phyloP scores from a whole-genome alignment of 148 eudicot genomes.

The Nepenthes mirabilis region DNA sequence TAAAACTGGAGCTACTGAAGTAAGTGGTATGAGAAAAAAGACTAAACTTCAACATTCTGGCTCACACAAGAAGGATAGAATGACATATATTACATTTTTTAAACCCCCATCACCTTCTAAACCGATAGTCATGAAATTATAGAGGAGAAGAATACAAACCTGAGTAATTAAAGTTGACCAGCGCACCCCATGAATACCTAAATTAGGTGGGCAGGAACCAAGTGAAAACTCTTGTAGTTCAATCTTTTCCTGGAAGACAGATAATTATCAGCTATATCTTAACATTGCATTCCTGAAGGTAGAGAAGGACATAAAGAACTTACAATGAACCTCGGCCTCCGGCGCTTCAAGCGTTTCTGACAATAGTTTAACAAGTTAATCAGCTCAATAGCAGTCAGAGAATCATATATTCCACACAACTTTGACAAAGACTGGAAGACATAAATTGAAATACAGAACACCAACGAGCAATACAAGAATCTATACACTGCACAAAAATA shows the following conservation, averaged over 20 bases:
- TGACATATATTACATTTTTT: too few relatives aligned
- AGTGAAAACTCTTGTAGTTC: slow-evolving; percentile 87
- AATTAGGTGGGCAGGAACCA: slow-evolving; percentile 64
- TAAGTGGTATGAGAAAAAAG: too few relatives aligned
- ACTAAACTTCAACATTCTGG: too few relatives aligned
- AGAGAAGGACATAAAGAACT: slow-evolving; percentile 14
- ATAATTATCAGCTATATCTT: slow-evolving; percentile 8
- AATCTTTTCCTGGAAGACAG: slow-evolving; percentile 59
- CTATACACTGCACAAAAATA: too few relatives aligned
- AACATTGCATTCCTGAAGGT: background rate
- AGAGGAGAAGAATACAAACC: slow-evolving; percentile 29
- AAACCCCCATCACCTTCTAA: background rate
- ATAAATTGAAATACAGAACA: too few relatives aligned
- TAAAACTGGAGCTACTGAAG: too few relatives aligned
- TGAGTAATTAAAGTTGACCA: slow-evolving; percentile 73
- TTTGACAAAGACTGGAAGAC: too few relatives aligned
- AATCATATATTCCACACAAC: background rate
- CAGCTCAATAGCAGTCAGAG: background rate
- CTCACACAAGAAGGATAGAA: too few relatives aligned
- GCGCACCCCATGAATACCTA: slow-evolving; percentile 74
- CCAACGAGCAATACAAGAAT: too few relatives aligned
- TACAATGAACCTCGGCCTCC: slow-evolving; percentile 75
- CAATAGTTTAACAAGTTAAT: slow-evolving; percentile 11
- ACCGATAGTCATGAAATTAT: background rate
- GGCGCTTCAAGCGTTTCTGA: slow-evolving; percentile 86